Percentiles rank a stretch among this genome's conserved stretches.
Conservation (phyloP, 2,329 filamentous ascomycete species). For the Phyllosticta citribraziliensis region DNA sequence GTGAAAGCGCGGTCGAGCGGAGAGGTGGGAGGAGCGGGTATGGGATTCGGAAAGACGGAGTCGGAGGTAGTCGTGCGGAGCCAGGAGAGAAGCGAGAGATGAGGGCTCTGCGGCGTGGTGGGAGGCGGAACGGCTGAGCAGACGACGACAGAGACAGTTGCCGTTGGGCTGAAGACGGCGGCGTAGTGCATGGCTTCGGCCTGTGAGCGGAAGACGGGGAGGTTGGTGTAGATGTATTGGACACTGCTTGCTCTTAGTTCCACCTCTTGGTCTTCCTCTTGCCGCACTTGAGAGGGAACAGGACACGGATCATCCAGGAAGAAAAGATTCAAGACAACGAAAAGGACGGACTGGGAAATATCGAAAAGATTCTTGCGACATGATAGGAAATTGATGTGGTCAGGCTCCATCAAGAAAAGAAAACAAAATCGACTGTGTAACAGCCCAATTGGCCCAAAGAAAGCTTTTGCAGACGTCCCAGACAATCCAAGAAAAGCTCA, state of each 20-base stretch:
- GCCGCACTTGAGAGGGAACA: too few relatives aligned
- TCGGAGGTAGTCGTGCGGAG: background rate
- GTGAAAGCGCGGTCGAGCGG: slow-evolving; percentile 20
- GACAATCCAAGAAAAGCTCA: too few relatives aligned
- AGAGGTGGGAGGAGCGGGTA: slow-evolving; percentile 17
- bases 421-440: too few relatives aligned
- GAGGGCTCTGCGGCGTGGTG: background rate
- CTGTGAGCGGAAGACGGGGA: slow-evolving; percentile 20
- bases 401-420: too few relatives aligned
- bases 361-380: too few relatives aligned
- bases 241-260: slow-evolving; percentile 13
- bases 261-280: background rate
- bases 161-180: slow-evolving; percentile 14
- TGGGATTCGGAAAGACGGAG: slow-evolving; percentile 7
- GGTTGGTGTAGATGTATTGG: slow-evolving; percentile 20
- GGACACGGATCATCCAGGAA: background rate
- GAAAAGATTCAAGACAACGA: too few relatives aligned
- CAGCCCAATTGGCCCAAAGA: too few relatives aligned
- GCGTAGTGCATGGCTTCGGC: slow-evolving; percentile 22
- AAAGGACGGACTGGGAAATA: background rate
- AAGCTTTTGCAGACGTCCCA: too few relatives aligned
- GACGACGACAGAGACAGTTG: slow-evolving; percentile 22
- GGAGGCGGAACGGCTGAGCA: slow-evolving; percentile 22
- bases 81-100: slow-evolving; percentile 11
- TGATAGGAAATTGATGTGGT: too few relatives aligned